Conservation (phyloP, 75 land plant species). For the Pseudotsuga menziesii region DNA sequence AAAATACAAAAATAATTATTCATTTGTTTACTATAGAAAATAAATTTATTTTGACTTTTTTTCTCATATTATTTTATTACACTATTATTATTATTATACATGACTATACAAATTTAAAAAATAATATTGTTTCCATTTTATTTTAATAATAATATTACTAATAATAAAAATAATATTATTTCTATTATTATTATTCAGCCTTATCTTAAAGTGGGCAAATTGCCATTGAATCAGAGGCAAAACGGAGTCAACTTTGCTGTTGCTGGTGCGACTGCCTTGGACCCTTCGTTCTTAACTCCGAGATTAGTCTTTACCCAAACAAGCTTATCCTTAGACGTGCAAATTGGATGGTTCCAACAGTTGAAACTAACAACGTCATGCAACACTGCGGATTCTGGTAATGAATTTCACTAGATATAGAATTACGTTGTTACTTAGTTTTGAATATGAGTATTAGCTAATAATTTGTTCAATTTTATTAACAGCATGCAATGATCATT, state of each 20-base stretch:
- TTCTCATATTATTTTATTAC: too few relatives aligned
- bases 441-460: neutral
- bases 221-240: neutral
- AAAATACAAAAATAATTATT: too few relatives aligned
- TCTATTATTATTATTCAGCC: too few relatives aligned
- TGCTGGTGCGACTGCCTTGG: neutral
- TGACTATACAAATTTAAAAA: too few relatives aligned
- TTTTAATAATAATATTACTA: too few relatives aligned
- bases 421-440: neutral
- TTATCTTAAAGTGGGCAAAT: neutral
- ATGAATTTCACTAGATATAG: too few relatives aligned
- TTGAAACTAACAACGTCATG: neutral
- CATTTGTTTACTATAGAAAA: too few relatives aligned
- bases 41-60: too few relatives aligned
- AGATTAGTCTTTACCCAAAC: neutral
- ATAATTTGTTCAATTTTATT: neutral
- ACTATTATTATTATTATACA: too few relatives aligned
- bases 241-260: neutral
- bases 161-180: too few relatives aligned
- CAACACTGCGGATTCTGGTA: neutral
- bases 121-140: too few relatives aligned
- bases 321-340: neutral
- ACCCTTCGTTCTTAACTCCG: neutral
- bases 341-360: neutral
- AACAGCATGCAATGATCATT: neutral